Conservation (phyloP, 495 filamentous ascomycete species). For the Penicillium roqueforti region DNA sequence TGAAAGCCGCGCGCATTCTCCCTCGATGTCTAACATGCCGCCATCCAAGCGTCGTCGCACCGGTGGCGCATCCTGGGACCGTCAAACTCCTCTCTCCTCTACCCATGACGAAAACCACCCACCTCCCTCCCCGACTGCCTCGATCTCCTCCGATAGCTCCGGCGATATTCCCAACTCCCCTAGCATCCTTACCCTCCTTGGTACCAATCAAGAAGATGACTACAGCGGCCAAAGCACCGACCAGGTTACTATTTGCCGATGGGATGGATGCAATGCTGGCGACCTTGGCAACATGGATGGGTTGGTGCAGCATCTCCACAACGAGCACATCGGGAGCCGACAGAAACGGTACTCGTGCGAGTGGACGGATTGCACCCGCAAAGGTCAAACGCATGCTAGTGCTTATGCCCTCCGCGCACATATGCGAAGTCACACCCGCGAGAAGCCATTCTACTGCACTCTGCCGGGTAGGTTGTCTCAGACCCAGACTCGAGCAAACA, state of each 20-base stretch:
- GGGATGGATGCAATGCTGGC: constrained; percentile 78
- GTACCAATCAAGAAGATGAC: constrained; percentile 63
- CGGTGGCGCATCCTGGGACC: constrained; percentile 46
- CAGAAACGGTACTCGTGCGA: constrained; percentile 89
- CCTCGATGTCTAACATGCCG: constrained; percentile 43
- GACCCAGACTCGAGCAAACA: background rate
- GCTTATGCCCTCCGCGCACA: constrained; percentile 94
- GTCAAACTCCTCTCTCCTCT: constrained; percentile 46
- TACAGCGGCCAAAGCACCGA: constrained; percentile 72
- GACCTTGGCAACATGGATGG: constrained; percentile 91
- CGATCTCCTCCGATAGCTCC: constrained; percentile 83
- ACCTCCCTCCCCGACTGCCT: constrained; percentile 43
- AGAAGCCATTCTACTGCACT: constrained; percentile 97
- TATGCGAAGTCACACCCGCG: constrained; percentile 95
- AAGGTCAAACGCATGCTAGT: constrained; percentile 86
- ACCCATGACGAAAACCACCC: constrained; percentile 39
- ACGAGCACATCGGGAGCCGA: constrained; percentile 81
- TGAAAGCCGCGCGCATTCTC: constrained; percentile 37
- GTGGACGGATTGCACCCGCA: constrained; percentile 83
- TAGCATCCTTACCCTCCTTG: constrained; percentile 40
- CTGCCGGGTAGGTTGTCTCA: constrained; percentile 65
- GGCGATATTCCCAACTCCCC: constrained; percentile 64
- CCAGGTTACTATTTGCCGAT: constrained; percentile 83
- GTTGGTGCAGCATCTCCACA: constrained; percentile 88
- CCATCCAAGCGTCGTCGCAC: constrained; percentile 51